Conservation (phyloP, 2,329 filamentous ascomycete genomes). For the Exophiala bonariae region DNA sequence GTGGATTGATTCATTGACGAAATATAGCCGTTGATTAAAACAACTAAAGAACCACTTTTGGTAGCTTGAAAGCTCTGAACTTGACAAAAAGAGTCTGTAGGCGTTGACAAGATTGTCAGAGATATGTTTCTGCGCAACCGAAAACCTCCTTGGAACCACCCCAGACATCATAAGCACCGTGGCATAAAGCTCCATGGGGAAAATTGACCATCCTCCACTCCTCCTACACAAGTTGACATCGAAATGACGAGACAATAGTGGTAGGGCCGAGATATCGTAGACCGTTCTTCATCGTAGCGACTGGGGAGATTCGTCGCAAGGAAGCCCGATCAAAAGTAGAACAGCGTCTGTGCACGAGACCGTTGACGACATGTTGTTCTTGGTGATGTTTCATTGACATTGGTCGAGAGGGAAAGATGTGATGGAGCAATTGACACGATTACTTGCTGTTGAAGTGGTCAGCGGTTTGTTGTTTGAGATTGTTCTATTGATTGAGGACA, state of each 20-base stretch:
- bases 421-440: constrained; percentile 61
- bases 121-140: constrained; percentile 11
- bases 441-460: constrained; percentile 59
- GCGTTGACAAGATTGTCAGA: constrained; percentile 9
- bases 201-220: constrained; percentile 28
- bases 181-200: constrained; percentile 26
- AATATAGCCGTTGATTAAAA: constrained; percentile 3
- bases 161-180: constrained; percentile 27
- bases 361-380: constrained; percentile 12
- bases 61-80: constrained; percentile 16
- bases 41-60: background rate
- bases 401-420: constrained; percentile 43
- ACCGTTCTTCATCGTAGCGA: constrained; percentile 8
- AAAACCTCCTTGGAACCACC: constrained; percentile 10
- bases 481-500: constrained; percentile 42
- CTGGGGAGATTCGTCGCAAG: constrained; percentile 5
- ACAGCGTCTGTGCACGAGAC: constrained; percentile 11
- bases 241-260: constrained; percentile 7
- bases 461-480: constrained; percentile 28
- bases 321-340: constrained; percentile 9
- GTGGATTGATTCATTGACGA: constrained; percentile 11
- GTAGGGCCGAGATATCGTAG: constrained; percentile 26
- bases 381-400: constrained; percentile 26
- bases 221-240: constrained; percentile 21
- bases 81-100: constrained; percentile 17